These are phyloP conservation scores for Fraxinus quadrangulata DNA, from an alignment of 257 asterid genomes.

Conservation along the genomic window DNA sequence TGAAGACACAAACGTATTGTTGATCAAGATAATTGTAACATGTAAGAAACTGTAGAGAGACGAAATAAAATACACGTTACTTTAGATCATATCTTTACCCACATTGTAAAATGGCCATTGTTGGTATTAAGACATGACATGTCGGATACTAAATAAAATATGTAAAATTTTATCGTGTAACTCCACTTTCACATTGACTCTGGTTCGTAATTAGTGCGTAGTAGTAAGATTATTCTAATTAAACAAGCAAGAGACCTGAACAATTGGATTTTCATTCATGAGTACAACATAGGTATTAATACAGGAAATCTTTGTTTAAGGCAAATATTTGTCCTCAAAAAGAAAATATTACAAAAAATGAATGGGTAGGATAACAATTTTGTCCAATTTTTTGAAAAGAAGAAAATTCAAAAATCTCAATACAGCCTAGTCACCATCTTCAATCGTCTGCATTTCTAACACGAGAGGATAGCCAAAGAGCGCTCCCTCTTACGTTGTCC, in stretches of 20 bases:
- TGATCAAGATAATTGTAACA: neutral
- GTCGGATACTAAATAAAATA: no score
- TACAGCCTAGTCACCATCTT: constrained; percentile 28
- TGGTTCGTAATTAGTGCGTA: no score
- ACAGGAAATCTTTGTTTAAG: neutral
- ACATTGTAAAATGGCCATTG: neutral
- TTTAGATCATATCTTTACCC: neutral
- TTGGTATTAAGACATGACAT: neutral
- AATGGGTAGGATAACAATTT: constrained; percentile 20
- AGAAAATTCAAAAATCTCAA: constrained; percentile 22
- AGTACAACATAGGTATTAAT: no score
- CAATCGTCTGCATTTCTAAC: constrained; percentile 40
- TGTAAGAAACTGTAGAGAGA: neutral
- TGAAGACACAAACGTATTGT: neutral
- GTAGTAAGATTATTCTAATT: no score
- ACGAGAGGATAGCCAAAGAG: constrained; percentile 42
- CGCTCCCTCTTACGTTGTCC: constrained; percentile 24
- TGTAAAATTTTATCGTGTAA: no score
- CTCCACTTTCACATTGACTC: no score
- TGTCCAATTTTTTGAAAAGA: neutral
- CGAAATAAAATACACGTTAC: neutral
- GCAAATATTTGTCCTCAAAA: constrained; percentile 4
- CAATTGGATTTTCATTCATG: neutral
- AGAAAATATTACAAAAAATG: constrained; percentile 2
- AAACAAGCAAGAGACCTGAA: neutral